Evolutionary conservation across 495 filamentous ascomycete genomes (phyloP).

Genomic region (Penicillium fimorum): DNA sequence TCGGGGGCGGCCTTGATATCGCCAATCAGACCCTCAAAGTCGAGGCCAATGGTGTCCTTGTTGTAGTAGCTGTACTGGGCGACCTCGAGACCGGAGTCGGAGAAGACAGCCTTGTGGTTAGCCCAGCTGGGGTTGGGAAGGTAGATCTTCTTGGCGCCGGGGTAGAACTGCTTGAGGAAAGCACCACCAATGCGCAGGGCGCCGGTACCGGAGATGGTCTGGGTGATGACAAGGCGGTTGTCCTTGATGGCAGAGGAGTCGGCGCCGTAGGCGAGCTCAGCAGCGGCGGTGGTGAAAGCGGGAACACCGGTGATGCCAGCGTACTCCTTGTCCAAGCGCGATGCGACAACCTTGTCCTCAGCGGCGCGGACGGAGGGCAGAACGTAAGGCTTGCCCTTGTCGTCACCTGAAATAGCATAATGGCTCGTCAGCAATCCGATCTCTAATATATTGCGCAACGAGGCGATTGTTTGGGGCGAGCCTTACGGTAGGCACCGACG

Average conservation of each 20-base stretch:
- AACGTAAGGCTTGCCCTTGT: slow-evolving; percentile 95
- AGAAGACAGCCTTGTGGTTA: slow-evolving; percentile 96
- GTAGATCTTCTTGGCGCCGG: slow-evolving; percentile 88
- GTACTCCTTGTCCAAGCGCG: slow-evolving; percentile 90
- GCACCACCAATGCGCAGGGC: slow-evolving; percentile 91
- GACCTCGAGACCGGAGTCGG: slow-evolving; percentile 84
- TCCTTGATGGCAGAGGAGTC: slow-evolving; percentile 71
- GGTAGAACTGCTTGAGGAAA: slow-evolving; percentile 89
- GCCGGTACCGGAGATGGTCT: slow-evolving; percentile 97
- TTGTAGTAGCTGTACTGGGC: slow-evolving; percentile 98
- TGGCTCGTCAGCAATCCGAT: slow-evolving; percentile 1
- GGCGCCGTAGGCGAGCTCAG: slow-evolving; percentile 82
- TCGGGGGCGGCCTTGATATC: slow-evolving; percentile 89
- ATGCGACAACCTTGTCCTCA: slow-evolving; percentile 79
- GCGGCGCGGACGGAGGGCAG: slow-evolving; percentile 88
- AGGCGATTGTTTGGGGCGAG: background rate
- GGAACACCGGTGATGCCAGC: slow-evolving; percentile 95
- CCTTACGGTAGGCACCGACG: slow-evolving; percentile 57
- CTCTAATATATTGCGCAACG: slow-evolving; percentile 4
- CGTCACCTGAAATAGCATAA: slow-evolving; percentile 60
- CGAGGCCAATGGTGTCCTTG: slow-evolving; percentile 95
- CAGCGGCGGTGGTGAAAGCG: slow-evolving; percentile 88
- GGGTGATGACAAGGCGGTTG: slow-evolving; percentile 85
- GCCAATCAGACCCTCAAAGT: slow-evolving; percentile 89
- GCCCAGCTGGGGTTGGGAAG: slow-evolving; percentile 96